A percentile compares a stretch with the other conserved stretches of the same genome.
Conservation (phyloP, 1,139 yeast genomes). For the Hansenula lynferdii region DNA sequence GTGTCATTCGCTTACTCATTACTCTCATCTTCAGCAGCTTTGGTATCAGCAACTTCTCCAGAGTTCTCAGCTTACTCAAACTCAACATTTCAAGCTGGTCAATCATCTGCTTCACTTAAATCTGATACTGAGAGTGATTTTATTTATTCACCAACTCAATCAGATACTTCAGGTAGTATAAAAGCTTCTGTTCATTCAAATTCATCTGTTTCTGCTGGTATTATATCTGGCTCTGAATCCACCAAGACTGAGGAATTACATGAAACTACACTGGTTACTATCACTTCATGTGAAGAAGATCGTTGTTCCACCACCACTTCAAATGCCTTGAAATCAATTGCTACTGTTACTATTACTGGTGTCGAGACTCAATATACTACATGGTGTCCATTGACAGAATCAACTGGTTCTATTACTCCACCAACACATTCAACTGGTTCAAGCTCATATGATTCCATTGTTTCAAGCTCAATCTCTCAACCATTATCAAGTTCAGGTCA, state of each 20-base stretch:
- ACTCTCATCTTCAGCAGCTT: background rate
- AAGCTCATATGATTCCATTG: too few relatives aligned
- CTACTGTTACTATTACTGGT: conserved; percentile 33
- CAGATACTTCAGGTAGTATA: background rate
- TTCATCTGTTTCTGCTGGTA: background rate
- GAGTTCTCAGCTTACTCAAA: background rate
- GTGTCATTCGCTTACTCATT: background rate
- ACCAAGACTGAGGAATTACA: background rate
- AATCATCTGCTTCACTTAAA: background rate
- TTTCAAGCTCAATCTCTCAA: too few relatives aligned
- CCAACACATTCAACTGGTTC: too few relatives aligned
- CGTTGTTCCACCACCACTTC: background rate
- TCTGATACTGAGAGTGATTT: background rate
- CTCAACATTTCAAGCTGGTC: background rate
- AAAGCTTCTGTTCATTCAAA: background rate
- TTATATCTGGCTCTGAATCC: conserved; percentile 4
- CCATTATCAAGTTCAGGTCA: too few relatives aligned
- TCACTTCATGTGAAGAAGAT: background rate
- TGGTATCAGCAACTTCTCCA: background rate
- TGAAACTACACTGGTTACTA: conserved; percentile 3
- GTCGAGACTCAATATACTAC: conserved; percentile 44
- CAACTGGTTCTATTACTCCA: too few relatives aligned
- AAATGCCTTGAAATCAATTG: conserved; percentile 24
- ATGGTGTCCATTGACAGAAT: too few relatives aligned
- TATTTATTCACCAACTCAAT: background rate